Percentiles rank a stretch among this genome's conserved stretches.
phyloP scores from a whole-genome alignment of 2,329 filamentous ascomycete species.

The Lecanoromycetidae sp. region DNA sequence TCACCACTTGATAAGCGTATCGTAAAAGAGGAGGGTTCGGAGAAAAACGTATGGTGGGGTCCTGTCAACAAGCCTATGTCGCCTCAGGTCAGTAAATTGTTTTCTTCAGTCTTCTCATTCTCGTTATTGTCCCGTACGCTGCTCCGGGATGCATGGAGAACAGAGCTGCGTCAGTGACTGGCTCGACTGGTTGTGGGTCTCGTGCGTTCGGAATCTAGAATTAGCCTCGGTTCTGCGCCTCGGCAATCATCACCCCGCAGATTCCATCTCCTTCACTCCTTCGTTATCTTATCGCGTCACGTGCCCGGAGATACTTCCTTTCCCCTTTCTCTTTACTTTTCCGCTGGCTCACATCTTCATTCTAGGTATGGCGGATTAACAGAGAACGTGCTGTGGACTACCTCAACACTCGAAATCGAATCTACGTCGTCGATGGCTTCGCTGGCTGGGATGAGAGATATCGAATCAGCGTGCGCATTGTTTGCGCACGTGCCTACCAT shows the following conservation, averaged over 20 bases:
- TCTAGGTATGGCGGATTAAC: slow-evolving; percentile 98
- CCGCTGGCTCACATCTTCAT: slow-evolving; percentile 21
- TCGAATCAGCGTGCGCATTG: slow-evolving; percentile 90
- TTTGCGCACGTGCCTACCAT: slow-evolving; percentile 98
- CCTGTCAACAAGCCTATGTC: slow-evolving; percentile 99
- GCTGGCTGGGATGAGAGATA: slow-evolving; percentile 99
- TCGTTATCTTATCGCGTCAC: slow-evolving; percentile 13
- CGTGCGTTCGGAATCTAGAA: background rate
- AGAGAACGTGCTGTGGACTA: slow-evolving; percentile 97
- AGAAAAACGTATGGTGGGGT: slow-evolving; percentile 96
- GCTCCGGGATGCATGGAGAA: background rate
- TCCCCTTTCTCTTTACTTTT: too few species aligned
- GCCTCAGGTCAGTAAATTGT: slow-evolving; percentile 62
- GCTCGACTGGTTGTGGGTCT: too few species aligned
- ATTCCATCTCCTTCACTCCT: slow-evolving; percentile 3
- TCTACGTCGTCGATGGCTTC: slow-evolving; percentile 96
- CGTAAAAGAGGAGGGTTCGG: slow-evolving; percentile 78
- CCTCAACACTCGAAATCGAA: slow-evolving; percentile 95
- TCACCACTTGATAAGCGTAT: slow-evolving; percentile 96
- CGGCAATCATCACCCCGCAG: slow-evolving; percentile 1
- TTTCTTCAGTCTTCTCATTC: background rate
- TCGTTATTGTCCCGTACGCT: too few species aligned
- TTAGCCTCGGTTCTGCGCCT: slow-evolving; percentile 8
- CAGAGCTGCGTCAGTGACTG: too few species aligned
- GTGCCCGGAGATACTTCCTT: too few species aligned